Percentiles rank a stretch among this genome's conserved stretches.
Conservation (phyloP, 164 flowering plant genomes). For the Protea cynaroides region DNA sequence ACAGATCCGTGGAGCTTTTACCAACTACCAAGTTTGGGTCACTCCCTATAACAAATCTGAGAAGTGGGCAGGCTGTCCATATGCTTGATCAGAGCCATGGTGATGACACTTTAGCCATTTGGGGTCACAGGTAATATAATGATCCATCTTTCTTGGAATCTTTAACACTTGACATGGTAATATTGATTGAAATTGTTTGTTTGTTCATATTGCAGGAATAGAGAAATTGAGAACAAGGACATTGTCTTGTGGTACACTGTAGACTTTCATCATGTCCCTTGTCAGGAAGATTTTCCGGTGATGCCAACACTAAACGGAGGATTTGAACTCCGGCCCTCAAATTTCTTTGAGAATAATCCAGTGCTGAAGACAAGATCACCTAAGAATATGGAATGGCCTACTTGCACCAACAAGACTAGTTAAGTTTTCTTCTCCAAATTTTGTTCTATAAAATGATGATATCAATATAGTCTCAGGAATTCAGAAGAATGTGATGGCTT, state of each 20-base stretch:
- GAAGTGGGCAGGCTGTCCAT: constrained; percentile 66
- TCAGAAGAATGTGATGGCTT: too few relatives aligned
- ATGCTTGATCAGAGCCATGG: constrained; percentile 60
- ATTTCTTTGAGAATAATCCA: constrained; percentile 60
- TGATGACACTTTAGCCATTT: constrained; percentile 50
- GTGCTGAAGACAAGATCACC: constrained; percentile 18
- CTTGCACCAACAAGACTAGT: constrained; percentile 7
- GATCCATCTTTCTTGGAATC: background rate
- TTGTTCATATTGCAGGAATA: constrained; percentile 36
- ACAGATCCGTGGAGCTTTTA: constrained; percentile 54
- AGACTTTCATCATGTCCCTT: constrained; percentile 62
- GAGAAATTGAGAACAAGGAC: constrained; percentile 51
- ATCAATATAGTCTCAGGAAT: too few relatives aligned
- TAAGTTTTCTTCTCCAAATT: too few relatives aligned
- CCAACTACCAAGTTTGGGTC: constrained; percentile 59
- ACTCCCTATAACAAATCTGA: constrained; percentile 60
- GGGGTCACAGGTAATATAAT: constrained; percentile 47
- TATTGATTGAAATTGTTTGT: too few relatives aligned
- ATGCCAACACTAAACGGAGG: constrained; percentile 53
- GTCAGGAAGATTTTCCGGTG: constrained; percentile 68
- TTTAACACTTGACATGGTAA: too few relatives aligned
- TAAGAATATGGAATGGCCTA: constrained; percentile 1
- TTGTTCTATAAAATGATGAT: too few relatives aligned
- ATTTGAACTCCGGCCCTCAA: constrained; percentile 59
- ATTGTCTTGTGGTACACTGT: constrained; percentile 70